Base-by-base conservation (phyloP, 2,329 filamentous ascomycete species). In the Ceratocystis lukuohia region DNA sequence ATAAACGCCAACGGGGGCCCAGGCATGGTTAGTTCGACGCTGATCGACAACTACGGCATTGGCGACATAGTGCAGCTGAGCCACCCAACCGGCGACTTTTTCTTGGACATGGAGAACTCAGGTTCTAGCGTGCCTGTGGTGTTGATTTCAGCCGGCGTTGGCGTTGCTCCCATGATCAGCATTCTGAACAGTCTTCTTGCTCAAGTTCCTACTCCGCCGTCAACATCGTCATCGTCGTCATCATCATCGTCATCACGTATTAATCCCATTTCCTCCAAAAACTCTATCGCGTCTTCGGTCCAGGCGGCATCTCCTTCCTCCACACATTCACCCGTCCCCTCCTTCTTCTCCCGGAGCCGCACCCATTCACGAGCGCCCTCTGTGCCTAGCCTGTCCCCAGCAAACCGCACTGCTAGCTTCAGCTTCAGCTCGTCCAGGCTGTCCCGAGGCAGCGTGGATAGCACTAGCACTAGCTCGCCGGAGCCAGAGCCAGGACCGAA, bases 141-240 rank as follows among this genome's bases (percentile, higher is more conserved):
- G 1, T 77, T 90, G 56, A 77, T 89, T 61, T 87, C 85, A 0
- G 85, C 84, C 0, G 87, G 87, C 22, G 85, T 89, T 4, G 87
- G 87, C 25, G 78, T 87, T 63, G 88, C 87, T 5, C 85, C 85
- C 37, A 77, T 89, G 75, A 76, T 85, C 68, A 79, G 84, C 53
- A 89, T 90, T 65, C 78, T 89, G 68, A 83, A 87, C 72, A 78
- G 79, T 5, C 73, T 85, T 28, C 72, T 75, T 7, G 62, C 66
- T 3, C 66, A 62, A 30, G 57, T 61, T 8, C 61, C 41, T 15
- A 41, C 64, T 8, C 30, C 56, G 6, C 66, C 66, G 1, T 30
- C 66, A 15, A 53, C 48, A 5, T 53, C 48, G 25, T 50, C 45
- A 20, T 48, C 45, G 17, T 6, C 45, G 12, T 67, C 63, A 8